phyloP scores from a whole-genome alignment of 495 filamentous ascomycete species.

The Penicillium ochrochloron region DNA sequence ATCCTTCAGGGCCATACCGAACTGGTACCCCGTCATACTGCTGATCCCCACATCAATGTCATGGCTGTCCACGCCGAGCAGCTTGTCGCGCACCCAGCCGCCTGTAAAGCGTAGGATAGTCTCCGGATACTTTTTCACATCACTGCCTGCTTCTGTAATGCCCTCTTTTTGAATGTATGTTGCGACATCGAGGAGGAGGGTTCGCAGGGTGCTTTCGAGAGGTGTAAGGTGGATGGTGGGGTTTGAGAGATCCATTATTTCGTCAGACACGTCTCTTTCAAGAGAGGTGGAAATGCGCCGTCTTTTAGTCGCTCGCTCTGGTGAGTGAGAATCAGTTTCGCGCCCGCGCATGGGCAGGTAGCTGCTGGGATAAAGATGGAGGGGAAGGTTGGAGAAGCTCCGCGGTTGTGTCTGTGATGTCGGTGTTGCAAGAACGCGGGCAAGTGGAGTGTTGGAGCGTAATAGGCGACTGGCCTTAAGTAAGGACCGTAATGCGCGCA shows the following conservation, averaged over 20 bases:
- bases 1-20: conserved; percentile 66
- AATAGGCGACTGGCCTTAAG: conserved; percentile 26
- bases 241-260: conserved; percentile 33
- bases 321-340: conserved; percentile 26
- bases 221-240: conserved; percentile 63
- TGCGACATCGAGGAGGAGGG: conserved; percentile 76
- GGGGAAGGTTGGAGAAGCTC: conserved; percentile 19
- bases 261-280: conserved; percentile 15
- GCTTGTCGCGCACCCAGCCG: conserved; percentile 98
- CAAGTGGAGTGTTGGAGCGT: conserved; percentile 21
- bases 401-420: conserved; percentile 15
- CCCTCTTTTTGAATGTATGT: conserved; percentile 65
- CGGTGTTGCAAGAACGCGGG: conserved; percentile 22
- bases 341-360: conserved; percentile 38
- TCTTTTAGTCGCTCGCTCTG: conserved; percentile 39
- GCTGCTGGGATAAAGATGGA: conserved; percentile 16
- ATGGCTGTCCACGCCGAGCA: conserved; percentile 77
- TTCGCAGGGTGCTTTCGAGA: conserved; percentile 68
- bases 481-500: conserved; percentile 23
- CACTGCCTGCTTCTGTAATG: conserved; percentile 40
- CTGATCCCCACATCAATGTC: conserved; percentile 97
- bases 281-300: conserved; percentile 37
- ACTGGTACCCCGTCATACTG: conserved; percentile 88
- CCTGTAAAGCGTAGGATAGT: conserved; percentile 81
- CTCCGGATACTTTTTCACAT: conserved; percentile 25